Evolutionary conservation across 2,329 filamentous ascomycete genomes (phyloP).

Genomic region (Paecilomyces formosus): DNA sequence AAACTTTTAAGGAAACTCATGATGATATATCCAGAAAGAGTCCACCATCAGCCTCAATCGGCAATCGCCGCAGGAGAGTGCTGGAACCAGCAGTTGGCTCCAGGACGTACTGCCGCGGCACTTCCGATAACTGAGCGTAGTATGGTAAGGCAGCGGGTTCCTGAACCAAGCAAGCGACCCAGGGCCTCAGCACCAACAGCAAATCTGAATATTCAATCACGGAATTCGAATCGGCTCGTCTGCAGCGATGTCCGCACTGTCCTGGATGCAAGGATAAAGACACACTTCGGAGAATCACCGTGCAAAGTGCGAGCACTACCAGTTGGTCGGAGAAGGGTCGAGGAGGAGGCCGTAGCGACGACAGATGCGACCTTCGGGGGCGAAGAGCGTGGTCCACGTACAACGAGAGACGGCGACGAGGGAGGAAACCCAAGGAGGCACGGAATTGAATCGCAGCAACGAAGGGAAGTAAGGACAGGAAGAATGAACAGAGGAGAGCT

Average conservation of each 20-base stretch:
- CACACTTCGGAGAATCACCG: background rate
- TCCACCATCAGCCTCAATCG: conserved; percentile 21
- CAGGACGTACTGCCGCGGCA: conserved; percentile 7
- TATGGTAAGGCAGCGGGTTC: background rate
- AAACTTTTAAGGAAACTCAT: conserved; percentile 36
- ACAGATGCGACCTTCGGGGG: background rate
- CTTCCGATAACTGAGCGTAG: conserved; percentile 7
- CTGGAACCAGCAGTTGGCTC: conserved; percentile 10
- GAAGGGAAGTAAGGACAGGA: conserved; percentile 3
- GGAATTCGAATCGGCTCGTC: background rate
- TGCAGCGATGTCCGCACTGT: background rate
- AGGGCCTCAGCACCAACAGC: background rate
- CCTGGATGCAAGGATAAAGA: background rate
- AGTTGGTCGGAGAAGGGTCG: background rate
- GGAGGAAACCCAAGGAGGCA: conserved; percentile 11
- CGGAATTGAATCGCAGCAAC: conserved; percentile 8
- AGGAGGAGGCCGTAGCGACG: background rate
- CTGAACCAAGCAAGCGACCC: background rate
- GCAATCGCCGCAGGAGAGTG: conserved; percentile 7
- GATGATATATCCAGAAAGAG: conserved; percentile 15
- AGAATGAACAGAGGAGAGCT: conserved; percentile 2
- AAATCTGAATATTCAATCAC: background rate
- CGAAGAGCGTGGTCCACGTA: background rate
- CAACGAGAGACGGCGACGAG: conserved; percentile 1
- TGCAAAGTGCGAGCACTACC: background rate